These are phyloP conservation scores for Neodidymelliopsis sp. DNA, from an alignment of 2,329 filamentous ascomycete genomes.

Conservation along the genomic window DNA sequence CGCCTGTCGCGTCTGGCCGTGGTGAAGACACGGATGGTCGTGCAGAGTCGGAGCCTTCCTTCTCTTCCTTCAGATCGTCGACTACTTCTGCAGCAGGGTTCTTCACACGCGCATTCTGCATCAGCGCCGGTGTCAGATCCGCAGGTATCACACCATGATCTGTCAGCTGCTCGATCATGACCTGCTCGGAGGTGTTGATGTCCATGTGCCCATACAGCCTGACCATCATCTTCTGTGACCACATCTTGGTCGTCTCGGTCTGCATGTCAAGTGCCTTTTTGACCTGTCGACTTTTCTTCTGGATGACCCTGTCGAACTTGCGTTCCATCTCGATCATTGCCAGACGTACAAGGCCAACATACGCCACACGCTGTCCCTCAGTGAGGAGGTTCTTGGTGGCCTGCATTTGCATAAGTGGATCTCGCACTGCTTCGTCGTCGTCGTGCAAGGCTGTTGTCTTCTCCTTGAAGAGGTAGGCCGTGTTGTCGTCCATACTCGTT, in stretches of 20 bases:
- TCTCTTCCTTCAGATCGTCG: conserved; percentile 20
- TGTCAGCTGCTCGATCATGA: conserved; percentile 98
- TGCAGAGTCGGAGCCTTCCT: conserved; percentile 34
- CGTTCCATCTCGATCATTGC: conserved; percentile 80
- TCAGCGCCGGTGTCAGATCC: conserved; percentile 84
- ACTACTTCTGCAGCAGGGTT: conserved; percentile 79
- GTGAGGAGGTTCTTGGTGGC: conserved; percentile 95
- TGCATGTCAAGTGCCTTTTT: conserved; percentile 77
- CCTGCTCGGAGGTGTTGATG: conserved; percentile 85
- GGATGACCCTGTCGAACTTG: conserved; percentile 66
- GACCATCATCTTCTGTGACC: conserved; percentile 98
- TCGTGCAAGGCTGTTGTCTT: conserved; percentile 65
- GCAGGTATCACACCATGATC: conserved; percentile 87
- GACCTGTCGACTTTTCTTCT: conserved; percentile 66
- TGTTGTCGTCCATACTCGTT: conserved; percentile 97
- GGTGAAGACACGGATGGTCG: conserved; percentile 46
- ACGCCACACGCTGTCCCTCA: conserved; percentile 93
- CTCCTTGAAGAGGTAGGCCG: conserved; percentile 91
- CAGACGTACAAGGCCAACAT: conserved; percentile 87
- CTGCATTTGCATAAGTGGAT: conserved; percentile 88
- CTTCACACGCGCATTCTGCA: conserved; percentile 90
- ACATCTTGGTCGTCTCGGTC: conserved; percentile 86
- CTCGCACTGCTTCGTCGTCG: conserved; percentile 79
- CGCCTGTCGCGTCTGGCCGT: conserved; percentile 28
- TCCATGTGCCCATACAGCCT: conserved; percentile 96